Percentiles rank a stretch among this genome's conserved stretches.
Conservation (phyloP, 148 eudicot species). For the Pouteria glomerata region DNA sequence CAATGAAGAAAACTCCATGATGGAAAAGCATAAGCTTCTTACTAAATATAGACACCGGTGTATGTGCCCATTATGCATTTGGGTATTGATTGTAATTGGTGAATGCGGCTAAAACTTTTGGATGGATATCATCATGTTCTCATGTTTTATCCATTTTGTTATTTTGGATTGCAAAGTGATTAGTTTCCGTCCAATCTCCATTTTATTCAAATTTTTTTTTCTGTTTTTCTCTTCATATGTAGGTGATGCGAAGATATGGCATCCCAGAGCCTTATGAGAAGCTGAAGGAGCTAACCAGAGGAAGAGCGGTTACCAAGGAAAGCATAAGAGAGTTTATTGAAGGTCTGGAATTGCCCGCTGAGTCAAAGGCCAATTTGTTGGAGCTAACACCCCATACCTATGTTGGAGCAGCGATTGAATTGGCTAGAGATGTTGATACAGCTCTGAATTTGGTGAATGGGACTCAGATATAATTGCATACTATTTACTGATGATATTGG, state of each 20-base stretch:
- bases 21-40: no score
- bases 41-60: no score
- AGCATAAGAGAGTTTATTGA: conserved; percentile 66
- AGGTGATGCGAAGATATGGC: conserved; percentile 97
- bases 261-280: conserved; percentile 97
- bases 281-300: conserved; percentile 85
- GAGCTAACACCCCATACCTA: conserved; percentile 74
- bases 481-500: not conserved
- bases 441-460: not conserved
- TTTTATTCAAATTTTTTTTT: not conserved
- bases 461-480: not conserved
- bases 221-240: not conserved
- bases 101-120: no score
- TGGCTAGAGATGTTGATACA: not conserved
- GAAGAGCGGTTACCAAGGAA: conserved; percentile 66
- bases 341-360: conserved; percentile 62
- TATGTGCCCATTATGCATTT: no score
- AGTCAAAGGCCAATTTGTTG: conserved; percentile 63
- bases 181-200: no score
- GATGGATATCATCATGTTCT: no score
- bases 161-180: no score
- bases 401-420: conserved; percentile 20
- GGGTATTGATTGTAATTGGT: no score
- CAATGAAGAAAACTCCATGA: no score
- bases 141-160: no score